phyloP scores from a whole-genome alignment of 345 rosid genomes.

The Citrus australasica region DNA sequence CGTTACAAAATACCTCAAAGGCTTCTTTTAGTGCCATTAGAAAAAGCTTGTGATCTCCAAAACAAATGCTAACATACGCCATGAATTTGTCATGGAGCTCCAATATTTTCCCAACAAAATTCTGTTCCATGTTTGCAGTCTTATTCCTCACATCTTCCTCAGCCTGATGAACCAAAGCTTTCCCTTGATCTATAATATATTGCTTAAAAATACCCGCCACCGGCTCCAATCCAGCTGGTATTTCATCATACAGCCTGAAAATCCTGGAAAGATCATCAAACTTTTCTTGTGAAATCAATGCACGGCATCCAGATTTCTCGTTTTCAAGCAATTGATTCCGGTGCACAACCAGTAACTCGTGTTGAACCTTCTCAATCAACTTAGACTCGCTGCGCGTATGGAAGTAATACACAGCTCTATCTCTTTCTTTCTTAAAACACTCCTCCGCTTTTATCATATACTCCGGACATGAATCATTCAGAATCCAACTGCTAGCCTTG shows the following conservation, averaged over 20 bases:
- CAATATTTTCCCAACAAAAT: slow-evolving; percentile 32
- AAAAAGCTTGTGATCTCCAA: slow-evolving; percentile 31
- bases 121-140: slow-evolving; percentile 19
- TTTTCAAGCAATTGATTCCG: neutral
- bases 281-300: neutral
- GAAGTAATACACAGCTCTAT: slow-evolving; percentile 71
- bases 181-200: slow-evolving; percentile 37
- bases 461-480: slow-evolving; percentile 36
- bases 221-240: neutral
- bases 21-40: slow-evolving; percentile 41
- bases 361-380: neutral
- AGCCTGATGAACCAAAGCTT: slow-evolving; percentile 35
- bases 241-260: neutral
- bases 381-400: slow-evolving; percentile 46
- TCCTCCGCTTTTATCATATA: slow-evolving; percentile 65
- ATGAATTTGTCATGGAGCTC: slow-evolving; percentile 41
- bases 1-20: slow-evolving; percentile 37
- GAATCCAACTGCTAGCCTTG: slow-evolving; percentile 45
- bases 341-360: neutral
- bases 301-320: neutral
- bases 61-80: slow-evolving; percentile 33
- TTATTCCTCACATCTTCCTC: slow-evolving; percentile 28
- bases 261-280: neutral
- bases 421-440: slow-evolving; percentile 79
- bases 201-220: slow-evolving; percentile 2